These are phyloP conservation scores for Paramecium biaurelia DNA, from an alignment of 73 alveolate species.

Conservation along the genomic window DNA sequence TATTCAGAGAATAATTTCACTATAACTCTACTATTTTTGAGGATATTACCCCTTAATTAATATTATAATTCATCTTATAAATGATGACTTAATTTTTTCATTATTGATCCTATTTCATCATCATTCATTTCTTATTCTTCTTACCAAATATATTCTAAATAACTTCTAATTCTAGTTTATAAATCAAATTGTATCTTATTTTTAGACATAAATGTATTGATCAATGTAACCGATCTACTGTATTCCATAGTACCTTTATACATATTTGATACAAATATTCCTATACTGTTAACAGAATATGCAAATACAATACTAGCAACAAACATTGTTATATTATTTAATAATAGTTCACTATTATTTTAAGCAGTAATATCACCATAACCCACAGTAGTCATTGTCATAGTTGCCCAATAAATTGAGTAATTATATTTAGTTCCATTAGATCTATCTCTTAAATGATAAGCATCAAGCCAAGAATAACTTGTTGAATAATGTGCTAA, in stretches of 20 bases:
- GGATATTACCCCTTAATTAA: constrained; percentile 71
- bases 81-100: constrained; percentile 70
- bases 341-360: constrained; percentile 73
- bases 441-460: neutral
- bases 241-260: constrained; percentile 69
- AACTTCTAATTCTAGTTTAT: constrained; percentile 71
- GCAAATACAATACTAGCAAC: constrained; percentile 86
- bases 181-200: constrained; percentile 75
- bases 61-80: constrained; percentile 69
- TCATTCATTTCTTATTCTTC: constrained; percentile 71
- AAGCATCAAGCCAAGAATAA: neutral
- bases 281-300: constrained; percentile 82
- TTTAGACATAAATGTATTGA: constrained; percentile 73
- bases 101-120: constrained; percentile 77
- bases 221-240: constrained; percentile 74
- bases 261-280: constrained; percentile 73
- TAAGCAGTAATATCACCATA: constrained; percentile 87
- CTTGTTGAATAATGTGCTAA: neutral
- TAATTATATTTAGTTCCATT: constrained; percentile 60
- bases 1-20: constrained; percentile 63
- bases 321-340: constrained; percentile 73
- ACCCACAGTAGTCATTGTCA: constrained; percentile 93
- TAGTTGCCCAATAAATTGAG: constrained; percentile 85
- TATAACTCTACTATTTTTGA: constrained; percentile 68
- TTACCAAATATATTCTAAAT: constrained; percentile 79